Evolutionary conservation across 352 stramenopile genomes (phyloP).

Genomic region (Globisporangium canariense): DNA sequence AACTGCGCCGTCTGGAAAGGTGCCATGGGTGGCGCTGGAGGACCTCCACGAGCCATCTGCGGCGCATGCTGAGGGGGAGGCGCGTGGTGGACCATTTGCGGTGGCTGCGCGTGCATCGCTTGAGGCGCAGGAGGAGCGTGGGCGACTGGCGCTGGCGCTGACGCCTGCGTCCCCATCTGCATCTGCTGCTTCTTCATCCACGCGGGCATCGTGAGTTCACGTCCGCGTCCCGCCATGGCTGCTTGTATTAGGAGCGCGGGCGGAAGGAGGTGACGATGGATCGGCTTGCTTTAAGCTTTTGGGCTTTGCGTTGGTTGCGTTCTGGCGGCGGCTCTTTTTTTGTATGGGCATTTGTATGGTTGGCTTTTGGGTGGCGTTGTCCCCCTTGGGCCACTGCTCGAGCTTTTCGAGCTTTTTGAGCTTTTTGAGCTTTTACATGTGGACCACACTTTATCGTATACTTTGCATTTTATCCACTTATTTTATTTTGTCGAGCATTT

Average conservation of each 20-base stretch:
- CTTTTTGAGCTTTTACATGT: too few species aligned
- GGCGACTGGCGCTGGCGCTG: conserved; percentile 5
- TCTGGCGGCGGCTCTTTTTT: background rate
- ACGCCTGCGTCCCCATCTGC: conserved; percentile 47
- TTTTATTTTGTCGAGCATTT: too few species aligned
- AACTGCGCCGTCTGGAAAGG: background rate
- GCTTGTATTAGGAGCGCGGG: background rate
- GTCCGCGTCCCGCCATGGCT: conserved; percentile 72
- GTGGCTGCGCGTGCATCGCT: conserved; percentile 12
- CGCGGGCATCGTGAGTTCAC: conserved; percentile 80
- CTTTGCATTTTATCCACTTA: too few species aligned
- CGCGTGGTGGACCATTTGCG: conserved; percentile 11
- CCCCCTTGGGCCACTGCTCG: background rate
- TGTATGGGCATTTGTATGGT: conserved; percentile 17
- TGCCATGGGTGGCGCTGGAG: conserved; percentile 3
- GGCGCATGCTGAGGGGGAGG: background rate
- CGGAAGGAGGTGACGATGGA: background rate
- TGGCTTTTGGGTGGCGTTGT: background rate
- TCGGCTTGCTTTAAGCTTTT: background rate
- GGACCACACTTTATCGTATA: too few species aligned
- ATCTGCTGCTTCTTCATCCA: conserved; percentile 87
- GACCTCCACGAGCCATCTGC: background rate
- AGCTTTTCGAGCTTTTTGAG: too few species aligned
- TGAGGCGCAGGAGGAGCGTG: conserved; percentile 1
- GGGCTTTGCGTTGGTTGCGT: conserved; percentile 7